Base-by-base conservation (phyloP, 345 rosid genomes). In the Citrus reticulata region DNA sequence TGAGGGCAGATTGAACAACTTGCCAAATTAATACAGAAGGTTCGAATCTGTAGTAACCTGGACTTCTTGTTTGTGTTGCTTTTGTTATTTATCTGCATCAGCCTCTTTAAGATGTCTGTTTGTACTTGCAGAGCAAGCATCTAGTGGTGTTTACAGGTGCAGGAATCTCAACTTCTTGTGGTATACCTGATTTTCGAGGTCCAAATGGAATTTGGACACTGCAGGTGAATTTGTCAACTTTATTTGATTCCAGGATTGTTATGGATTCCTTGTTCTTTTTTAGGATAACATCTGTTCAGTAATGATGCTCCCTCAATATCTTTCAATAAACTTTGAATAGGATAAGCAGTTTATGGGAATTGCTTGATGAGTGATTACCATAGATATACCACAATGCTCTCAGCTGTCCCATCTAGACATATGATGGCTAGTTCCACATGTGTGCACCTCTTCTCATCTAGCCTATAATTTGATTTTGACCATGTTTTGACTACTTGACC, bases 141-240 rank as follows among this genome's bases (percentile, higher is more conserved):
- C 94, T 96, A 79, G 98, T 94, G 78, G 98, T 89, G 76, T 96
- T 96, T 79, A 96, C 98, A 54, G 98, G 98, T 83, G 99, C 99
- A 24, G 98, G 99, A 80, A 94, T 94, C 83, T 96, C 99, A 73
- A 94, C 99, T 59, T 91, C 99, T 79, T 92, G 99, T 82, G 97
- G 99, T 58, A 96, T 96, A 77, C 98, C 99, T 79, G 97, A 96
- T 86, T 93, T 96, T 85, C 88, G 99, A 81, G 98, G 98, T 71
- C 99, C 99, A 66, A 90, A 90, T 78, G 99, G 99, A 80, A 94
- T 96, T 77, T 96, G 99, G 99, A 96, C 99, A 17, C 73, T 96
- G 55, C 98, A 96, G 98, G 98, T 94, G 79, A 78, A 75, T 54
- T 77, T 70, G 6, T 77, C 49, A 73, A 54, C 16, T 78, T 68